phyloP scores from a whole-genome alignment of 179 eudicot genomes.

The Patellifolia procumbens region DNA sequence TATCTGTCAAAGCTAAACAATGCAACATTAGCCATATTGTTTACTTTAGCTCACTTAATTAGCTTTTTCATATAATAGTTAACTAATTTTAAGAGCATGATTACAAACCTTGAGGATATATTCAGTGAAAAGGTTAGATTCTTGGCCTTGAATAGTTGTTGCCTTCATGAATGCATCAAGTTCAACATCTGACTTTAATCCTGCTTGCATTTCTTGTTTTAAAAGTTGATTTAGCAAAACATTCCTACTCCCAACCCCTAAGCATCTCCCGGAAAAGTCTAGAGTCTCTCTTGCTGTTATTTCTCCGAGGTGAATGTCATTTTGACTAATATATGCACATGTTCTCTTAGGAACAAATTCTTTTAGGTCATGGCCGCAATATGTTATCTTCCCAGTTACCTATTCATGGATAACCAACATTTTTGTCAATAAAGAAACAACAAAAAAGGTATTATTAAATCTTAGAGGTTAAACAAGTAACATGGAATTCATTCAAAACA shows the following conservation, averaged over 20 bases:
- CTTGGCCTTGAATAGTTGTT: constrained; percentile 56
- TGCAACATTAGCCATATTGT: neutral
- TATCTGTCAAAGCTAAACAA: constrained; percentile 39
- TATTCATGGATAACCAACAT: neutral
- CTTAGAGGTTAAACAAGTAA: too few relatives aligned
- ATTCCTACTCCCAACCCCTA: constrained; percentile 33
- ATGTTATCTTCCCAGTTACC: constrained; percentile 24
- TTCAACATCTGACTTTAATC: constrained; percentile 29
- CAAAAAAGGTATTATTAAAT: too few relatives aligned
- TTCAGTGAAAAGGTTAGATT: constrained; percentile 53
- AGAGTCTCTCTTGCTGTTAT: constrained; percentile 23
- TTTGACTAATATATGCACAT: constrained; percentile 21
- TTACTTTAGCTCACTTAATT: neutral
- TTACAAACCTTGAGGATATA: constrained; percentile 57
- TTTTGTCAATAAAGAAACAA: neutral
- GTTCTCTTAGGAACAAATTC: constrained; percentile 26
- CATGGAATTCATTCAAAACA: too few relatives aligned
- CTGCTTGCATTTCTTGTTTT: constrained; percentile 56
- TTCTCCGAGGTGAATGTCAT: constrained; percentile 21
- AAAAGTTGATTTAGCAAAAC: constrained; percentile 48
- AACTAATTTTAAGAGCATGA: neutral
- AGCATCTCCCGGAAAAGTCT: constrained; percentile 17
- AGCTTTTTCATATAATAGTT: neutral
- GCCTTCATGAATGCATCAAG: constrained; percentile 33
- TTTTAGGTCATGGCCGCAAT: constrained; percentile 29